Percentiles rank a stretch among this genome's conserved stretches.
Conservation (phyloP, 2,329 filamentous ascomycete species). For the Gnomoniopsis sp. region DNA sequence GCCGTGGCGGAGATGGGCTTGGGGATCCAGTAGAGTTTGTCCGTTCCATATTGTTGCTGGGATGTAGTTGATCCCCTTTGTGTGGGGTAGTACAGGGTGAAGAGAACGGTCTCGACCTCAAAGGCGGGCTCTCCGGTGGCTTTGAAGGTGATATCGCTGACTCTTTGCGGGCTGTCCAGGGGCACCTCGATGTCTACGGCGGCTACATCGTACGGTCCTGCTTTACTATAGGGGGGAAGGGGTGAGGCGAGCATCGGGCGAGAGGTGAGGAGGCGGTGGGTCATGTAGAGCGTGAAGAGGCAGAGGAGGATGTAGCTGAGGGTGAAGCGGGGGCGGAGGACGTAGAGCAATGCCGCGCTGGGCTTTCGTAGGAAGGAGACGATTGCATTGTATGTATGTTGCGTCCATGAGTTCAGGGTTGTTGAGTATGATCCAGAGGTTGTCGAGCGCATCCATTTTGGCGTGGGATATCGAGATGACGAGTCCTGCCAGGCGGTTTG, state of each 20-base stretch:
- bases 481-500: not conserved
- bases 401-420: not conserved
- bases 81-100: slow-evolving; percentile 16
- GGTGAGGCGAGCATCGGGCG: slow-evolving; percentile 3
- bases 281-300: not conserved
- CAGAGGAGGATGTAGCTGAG: slow-evolving; percentile 8
- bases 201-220: slow-evolving; percentile 15
- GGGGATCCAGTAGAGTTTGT: slow-evolving; percentile 10
- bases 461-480: not conserved
- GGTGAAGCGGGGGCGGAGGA: slow-evolving; percentile 12
- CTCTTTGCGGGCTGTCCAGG: slow-evolving; percentile 1
- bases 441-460: slow-evolving; percentile 14
- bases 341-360: not conserved
- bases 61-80: not conserved
- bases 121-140: slow-evolving; percentile 8
- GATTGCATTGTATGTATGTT: not conserved
- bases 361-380: not conserved
- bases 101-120: slow-evolving; percentile 17
- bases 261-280: not conserved
- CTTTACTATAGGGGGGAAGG: slow-evolving; percentile 4
- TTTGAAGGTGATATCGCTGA: slow-evolving; percentile 6
- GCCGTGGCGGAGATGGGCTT: slow-evolving; percentile 14
- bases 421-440: not conserved
- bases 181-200: slow-evolving; percentile 12
- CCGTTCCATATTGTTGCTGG: not conserved